Evolutionary conservation across 805 yeast genomes (phyloP).

Genomic region (Kuraishia capsulata): DNA sequence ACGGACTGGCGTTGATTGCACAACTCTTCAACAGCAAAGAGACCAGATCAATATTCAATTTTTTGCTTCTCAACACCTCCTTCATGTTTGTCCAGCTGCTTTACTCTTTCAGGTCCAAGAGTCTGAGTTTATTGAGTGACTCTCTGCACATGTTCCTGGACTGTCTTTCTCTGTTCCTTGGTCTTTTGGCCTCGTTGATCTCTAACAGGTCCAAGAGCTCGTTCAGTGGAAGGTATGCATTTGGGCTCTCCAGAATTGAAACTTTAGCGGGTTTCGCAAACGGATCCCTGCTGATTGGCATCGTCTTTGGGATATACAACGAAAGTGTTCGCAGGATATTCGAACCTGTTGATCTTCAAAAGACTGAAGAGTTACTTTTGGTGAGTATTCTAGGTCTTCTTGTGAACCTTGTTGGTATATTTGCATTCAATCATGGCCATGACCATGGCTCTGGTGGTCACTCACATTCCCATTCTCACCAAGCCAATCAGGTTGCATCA

Average conservation of each 20-base stretch:
- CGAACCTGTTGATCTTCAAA: conserved; percentile 68
- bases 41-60: conserved; percentile 83
- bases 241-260: conserved; percentile 78
- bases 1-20: conserved; percentile 11
- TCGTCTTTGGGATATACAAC: conserved; percentile 77
- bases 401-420: conserved; percentile 87
- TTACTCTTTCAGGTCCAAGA: conserved; percentile 87
- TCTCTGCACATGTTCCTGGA: conserved; percentile 95
- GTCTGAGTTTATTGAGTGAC: conserved; percentile 85
- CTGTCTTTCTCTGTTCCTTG: conserved; percentile 83
- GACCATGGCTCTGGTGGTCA: conserved; percentile 37
- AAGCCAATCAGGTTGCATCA: no score
- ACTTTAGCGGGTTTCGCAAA: conserved; percentile 94
- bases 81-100: conserved; percentile 92
- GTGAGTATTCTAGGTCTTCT: conserved; percentile 79
- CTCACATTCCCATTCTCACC: conserved; percentile 15
- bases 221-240: conserved; percentile 63
- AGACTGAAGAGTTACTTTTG: conserved; percentile 74
- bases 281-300: conserved; percentile 81
- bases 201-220: conserved; percentile 15
- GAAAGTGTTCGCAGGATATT: conserved; percentile 80
- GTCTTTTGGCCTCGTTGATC: conserved; percentile 71
- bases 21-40: conserved; percentile 46
- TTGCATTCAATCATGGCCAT: conserved; percentile 88
- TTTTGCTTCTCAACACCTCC: conserved; percentile 73